Evolutionary conservation across 768 basidiomycete species (phyloP).

Genomic region (Lyophyllum shimeji): DNA sequence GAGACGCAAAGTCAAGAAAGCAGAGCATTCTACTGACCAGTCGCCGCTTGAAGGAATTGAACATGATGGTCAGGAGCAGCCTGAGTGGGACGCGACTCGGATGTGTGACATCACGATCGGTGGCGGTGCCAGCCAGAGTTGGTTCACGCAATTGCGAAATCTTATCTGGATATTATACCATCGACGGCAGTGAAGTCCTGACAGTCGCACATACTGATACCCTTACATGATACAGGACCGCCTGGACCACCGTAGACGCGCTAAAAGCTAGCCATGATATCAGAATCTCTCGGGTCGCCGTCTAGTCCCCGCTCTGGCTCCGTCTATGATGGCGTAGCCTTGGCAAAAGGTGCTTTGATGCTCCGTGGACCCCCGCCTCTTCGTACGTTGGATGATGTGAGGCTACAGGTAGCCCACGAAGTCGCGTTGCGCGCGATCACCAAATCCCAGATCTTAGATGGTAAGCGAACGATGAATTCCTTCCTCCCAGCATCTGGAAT

Average conservation of each 20-base stretch:
- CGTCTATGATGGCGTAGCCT: neutral
- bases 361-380: constrained; percentile 13
- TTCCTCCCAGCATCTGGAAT: neutral
- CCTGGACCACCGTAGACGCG: neutral
- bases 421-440: constrained; percentile 55
- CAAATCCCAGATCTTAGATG: constrained; percentile 49
- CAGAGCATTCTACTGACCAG: constrained; percentile 26
- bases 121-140: neutral
- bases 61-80: constrained; percentile 23
- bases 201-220: too few relatives aligned
- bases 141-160: neutral
- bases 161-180: neutral
- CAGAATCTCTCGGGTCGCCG: constrained; percentile 10
- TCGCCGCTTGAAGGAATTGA: constrained; percentile 36
- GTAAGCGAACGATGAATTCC: constrained; percentile 18
- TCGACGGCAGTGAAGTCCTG: neutral
- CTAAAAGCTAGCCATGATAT: constrained; percentile 11
- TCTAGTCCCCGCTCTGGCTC: neutral
- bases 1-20: neutral
- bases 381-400: constrained; percentile 61
- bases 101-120: neutral
- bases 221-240: neutral
- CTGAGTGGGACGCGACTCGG: too few relatives aligned
- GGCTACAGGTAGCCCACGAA: constrained; percentile 56
- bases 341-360: constrained; percentile 2